phyloP scores from a whole-genome alignment of 345 rosid genomes.

The Heritiera fomes region DNA sequence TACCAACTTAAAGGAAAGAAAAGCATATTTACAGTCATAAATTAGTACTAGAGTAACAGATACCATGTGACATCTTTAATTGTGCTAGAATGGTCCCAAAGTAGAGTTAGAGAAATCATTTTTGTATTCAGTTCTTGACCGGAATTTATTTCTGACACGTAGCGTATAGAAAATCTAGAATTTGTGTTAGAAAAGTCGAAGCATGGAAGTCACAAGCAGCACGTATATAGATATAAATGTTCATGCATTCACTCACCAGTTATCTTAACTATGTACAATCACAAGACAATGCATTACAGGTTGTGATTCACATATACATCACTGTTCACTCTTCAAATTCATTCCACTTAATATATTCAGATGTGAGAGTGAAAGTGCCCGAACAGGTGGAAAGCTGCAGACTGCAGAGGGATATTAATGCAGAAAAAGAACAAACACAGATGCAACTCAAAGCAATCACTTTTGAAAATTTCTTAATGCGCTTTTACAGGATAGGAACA shows the following conservation, averaged over 20 bases:
- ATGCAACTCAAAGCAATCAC: background rate
- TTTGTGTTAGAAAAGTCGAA: background rate
- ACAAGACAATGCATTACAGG: background rate
- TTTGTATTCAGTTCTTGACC: background rate
- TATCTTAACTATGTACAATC: background rate
- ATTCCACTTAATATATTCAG: background rate
- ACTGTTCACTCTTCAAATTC: background rate
- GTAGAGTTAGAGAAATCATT: background rate
- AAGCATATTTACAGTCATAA: constrained; percentile 6
- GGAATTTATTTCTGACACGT: constrained; percentile 12
- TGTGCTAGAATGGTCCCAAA: constrained; percentile 6
- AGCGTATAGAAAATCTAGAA: background rate
- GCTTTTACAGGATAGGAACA: background rate
- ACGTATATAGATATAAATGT: background rate
- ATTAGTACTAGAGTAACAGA: background rate
- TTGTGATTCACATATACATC: constrained; percentile 1
- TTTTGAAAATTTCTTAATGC: background rate
- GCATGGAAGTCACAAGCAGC: constrained; percentile 16
- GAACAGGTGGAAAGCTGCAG: background rate
- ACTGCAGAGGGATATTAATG: background rate
- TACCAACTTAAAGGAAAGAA: background rate
- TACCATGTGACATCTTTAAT: constrained; percentile 11
- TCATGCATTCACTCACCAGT: background rate
- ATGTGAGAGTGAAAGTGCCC: background rate
- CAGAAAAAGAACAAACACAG: background rate